Percentiles rank a stretch among this genome's conserved stretches.
Conservation (phyloP, 805 yeast genomes). For the Priceomyces castillae region DNA sequence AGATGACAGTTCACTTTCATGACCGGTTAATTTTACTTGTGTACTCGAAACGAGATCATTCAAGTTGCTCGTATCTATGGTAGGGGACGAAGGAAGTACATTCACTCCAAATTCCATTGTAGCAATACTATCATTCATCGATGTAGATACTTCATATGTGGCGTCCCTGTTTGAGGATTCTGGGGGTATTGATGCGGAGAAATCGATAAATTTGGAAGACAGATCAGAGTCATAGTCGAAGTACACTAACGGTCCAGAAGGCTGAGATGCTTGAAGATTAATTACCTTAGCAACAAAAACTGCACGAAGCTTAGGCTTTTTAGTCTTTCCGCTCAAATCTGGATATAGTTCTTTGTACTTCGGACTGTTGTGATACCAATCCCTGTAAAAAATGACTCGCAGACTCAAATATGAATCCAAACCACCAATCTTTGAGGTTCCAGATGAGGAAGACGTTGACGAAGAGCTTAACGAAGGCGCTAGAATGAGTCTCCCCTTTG, state of each 20-base stretch:
- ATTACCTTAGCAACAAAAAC: conserved; percentile 16
- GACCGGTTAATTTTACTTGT: background rate
- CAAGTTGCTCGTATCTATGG: background rate
- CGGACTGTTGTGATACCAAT: conserved; percentile 30
- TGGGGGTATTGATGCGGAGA: conserved; percentile 4
- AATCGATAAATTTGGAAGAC: conserved; percentile 11
- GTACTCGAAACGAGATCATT: background rate
- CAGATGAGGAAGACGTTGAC: conserved; percentile 1
- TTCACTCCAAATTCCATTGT: background rate
- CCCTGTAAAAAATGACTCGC: conserved; percentile 31
- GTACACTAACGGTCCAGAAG: conserved; percentile 18
- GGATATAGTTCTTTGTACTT: conserved; percentile 11
- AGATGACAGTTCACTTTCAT: background rate
- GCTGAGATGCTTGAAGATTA: conserved; percentile 7
- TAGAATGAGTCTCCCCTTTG: conserved; percentile 12
- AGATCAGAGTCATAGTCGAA: conserved; percentile 20
- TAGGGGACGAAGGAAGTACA: conserved; percentile 1
- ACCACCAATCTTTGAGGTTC: background rate
- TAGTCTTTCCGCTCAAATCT: conserved; percentile 5
- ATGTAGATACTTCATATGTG: background rate
- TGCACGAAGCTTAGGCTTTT: conserved; percentile 10
- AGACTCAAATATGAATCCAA: conserved; percentile 21
- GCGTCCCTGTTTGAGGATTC: background rate
- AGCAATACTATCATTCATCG: background rate
- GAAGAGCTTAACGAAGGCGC: conserved; percentile 11